Percentiles rank a stretch among this genome's conserved stretches.
Evolutionary conservation across 1,139 yeast species (phyloP).

Genomic region (Candida sojae): DNA sequence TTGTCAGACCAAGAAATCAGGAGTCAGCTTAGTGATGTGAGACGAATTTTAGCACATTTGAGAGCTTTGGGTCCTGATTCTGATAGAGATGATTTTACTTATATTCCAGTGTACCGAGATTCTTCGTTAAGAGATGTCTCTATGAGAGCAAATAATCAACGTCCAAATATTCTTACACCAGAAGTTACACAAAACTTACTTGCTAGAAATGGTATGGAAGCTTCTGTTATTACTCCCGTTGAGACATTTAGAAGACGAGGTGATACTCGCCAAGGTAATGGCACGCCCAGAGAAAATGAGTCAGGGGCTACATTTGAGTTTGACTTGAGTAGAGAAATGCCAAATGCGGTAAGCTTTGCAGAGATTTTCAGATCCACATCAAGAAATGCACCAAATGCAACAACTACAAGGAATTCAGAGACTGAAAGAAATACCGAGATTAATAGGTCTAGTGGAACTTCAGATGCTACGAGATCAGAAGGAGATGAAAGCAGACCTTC

Average conservation of each 20-base stretch:
- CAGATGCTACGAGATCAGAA: not conserved
- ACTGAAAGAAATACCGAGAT: constrained; percentile 4
- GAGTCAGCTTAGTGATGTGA: constrained; percentile 27
- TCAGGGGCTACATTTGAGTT: not conserved
- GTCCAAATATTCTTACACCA: constrained; percentile 42
- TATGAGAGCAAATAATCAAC: constrained; percentile 31
- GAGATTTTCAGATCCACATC: constrained; percentile 1
- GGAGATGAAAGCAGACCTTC: constrained; percentile 6
- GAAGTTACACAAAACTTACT: constrained; percentile 42
- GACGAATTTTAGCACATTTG: constrained; percentile 28
- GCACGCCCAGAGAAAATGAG: not conserved
- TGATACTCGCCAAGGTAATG: not conserved
- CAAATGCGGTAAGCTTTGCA: not conserved
- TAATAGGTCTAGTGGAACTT: not conserved
- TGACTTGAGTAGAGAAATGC: not conserved
- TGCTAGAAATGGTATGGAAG: constrained; percentile 31
- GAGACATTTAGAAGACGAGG: constrained; percentile 11
- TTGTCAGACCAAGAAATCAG: constrained; percentile 25
- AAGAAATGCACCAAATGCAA: constrained; percentile 2
- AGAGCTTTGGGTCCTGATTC: constrained; percentile 25
- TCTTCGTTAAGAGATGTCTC: constrained; percentile 30
- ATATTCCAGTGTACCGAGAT: constrained; percentile 29
- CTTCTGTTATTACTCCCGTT: constrained; percentile 21
- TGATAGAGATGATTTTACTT: constrained; percentile 32
- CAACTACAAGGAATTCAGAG: constrained; percentile 1